Base-by-base conservation (phyloP, 2,329 filamentous ascomycete genomes). In the Colletotrichum tabaci region DNA sequence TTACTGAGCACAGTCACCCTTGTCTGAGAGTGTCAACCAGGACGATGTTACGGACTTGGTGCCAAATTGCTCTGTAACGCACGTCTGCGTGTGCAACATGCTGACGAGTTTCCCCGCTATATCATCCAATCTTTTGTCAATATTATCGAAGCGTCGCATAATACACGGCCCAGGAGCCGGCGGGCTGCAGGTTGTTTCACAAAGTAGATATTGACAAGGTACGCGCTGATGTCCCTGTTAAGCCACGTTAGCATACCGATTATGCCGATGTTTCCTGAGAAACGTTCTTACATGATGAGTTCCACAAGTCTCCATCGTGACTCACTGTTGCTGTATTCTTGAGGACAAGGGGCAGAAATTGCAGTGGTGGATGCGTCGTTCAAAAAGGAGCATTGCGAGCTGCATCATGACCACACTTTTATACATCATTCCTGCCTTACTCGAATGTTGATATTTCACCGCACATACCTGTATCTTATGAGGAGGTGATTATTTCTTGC, bases 261-360 rank as follows among this genome's bases (percentile, higher is more conserved):
- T 30, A 15, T 53, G 23, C 21, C 50, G 9, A 53, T 53, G 50
- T 30, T 53, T 23, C 23, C 50, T 30, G 23, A 23, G 18, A 10
- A 53, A 23, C 13, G 23, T 23, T 53, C 50, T 53, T 23, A 53
- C 50, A 53, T 53, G 23, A 23, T 53, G 50, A 16, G 50, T 15
- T 53, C 50, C 50, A 23, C 50, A 53, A 53, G 50, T 53, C 50
- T 21, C 50, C 50, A 53, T 53, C 21, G 23, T 35, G 30, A 53
- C 12, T 53, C 12, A 23, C 21, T 30, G n/a, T 49, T 53, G 10
- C 23, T 13, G 50, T 53, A 23, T 6, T 35, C n/a, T 23, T 15
- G 21, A 23, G 23, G 13, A 35, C 13, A 53, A 23, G 4, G 30
- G 26, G 21, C 50, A 16, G 12, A 23, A 23, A 6, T 23, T 16